Conservation (phyloP, 495 filamentous ascomycete species). For the Aspergillus campestris region DNA sequence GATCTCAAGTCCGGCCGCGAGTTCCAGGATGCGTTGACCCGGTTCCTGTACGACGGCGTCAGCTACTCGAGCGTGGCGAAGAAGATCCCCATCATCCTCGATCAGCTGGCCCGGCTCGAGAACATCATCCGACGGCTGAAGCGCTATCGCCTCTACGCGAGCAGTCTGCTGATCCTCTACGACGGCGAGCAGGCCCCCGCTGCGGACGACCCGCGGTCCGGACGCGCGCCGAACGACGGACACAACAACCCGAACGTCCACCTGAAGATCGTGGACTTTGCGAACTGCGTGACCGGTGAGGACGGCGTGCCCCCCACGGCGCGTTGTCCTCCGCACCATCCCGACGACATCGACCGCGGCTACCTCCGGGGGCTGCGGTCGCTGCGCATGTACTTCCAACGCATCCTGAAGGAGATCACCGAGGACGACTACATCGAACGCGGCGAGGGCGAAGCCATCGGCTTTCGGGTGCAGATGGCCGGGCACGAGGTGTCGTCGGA, state of each 20-base stretch:
- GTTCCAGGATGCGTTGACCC: conserved; percentile 80
- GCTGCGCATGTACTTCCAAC: conserved; percentile 76
- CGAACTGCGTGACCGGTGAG: conserved; percentile 89
- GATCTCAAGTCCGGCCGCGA: conserved; percentile 80
- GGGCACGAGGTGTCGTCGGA: conserved; percentile 23
- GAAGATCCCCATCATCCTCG: conserved; percentile 80
- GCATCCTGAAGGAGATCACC: conserved; percentile 73
- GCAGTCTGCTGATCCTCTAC: conserved; percentile 88
- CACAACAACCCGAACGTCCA: conserved; percentile 52
- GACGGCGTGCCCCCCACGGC: conserved; percentile 54
- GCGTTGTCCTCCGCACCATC: conserved; percentile 74
- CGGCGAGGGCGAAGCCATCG: conserved; percentile 40
- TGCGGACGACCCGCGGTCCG: conserved; percentile 10
- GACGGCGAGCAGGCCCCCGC: conserved; percentile 55
- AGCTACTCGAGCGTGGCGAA: conserved; percentile 65
- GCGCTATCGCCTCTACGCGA: conserved; percentile 92
- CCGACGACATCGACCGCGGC: conserved; percentile 72
- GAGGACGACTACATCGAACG: conserved; percentile 45
- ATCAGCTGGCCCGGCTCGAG: conserved; percentile 74
- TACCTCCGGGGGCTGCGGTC: conserved; percentile 81
- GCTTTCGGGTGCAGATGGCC: conserved; percentile 21
- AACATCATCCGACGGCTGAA: conserved; percentile 68
- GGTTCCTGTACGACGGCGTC: conserved; percentile 88
- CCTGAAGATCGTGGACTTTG: conserved; percentile 97
- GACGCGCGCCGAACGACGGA: conserved; percentile 30